Base-by-base conservation (phyloP, 495 filamentous ascomycete genomes). In the Xylaria scruposa region DNA sequence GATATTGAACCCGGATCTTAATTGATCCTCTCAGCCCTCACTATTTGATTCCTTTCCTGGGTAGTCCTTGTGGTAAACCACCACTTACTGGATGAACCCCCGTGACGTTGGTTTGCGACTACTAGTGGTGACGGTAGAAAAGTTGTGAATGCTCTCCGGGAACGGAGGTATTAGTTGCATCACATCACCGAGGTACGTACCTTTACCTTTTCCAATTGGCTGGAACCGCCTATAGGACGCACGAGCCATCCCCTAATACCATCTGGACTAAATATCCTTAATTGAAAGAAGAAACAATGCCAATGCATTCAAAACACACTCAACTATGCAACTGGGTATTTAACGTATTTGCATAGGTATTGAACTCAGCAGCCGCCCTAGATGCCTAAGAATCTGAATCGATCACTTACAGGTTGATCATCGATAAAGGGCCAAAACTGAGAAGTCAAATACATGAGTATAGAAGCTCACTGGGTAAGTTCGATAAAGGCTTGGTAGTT, bases 121-220 rank as follows among this genome's bases (percentile, higher is more conserved):
- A 15, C 26, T 51, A 31, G 44, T 67, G 46, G 46, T 46, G 13
- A 19, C 7, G 12, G 24, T 47, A 2, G n/a, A 44, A 42, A 63
- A 63, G 60, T 67, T 51, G 26, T 59, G 51, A 44, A 24, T 33
- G n/a, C 31, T 67, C 65, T 68, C 66, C 66, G 66, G 51, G 49
- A 68, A 68, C 66, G 66, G 66, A 68, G 66, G n/a, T 56, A 17
- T 60, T 17, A 38, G 31, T 60, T 38, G 56, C 56, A 60, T 60
- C 31, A 21, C 36, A 38, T 38, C 36, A 38, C 36, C 36, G 36
- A 38, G 29, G 29, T 60, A 56, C 24, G 24, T 56, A 56, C 51
- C 51, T 15, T 4, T 21, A 17, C 31, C 36, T 9, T 40, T 44
- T 62, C 38, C 38, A 17, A 62, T 62, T 63, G 60, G 60, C 19